Conservation (phyloP, 176 grass and related monocot genomes). For the Musa schizocarpa region DNA sequence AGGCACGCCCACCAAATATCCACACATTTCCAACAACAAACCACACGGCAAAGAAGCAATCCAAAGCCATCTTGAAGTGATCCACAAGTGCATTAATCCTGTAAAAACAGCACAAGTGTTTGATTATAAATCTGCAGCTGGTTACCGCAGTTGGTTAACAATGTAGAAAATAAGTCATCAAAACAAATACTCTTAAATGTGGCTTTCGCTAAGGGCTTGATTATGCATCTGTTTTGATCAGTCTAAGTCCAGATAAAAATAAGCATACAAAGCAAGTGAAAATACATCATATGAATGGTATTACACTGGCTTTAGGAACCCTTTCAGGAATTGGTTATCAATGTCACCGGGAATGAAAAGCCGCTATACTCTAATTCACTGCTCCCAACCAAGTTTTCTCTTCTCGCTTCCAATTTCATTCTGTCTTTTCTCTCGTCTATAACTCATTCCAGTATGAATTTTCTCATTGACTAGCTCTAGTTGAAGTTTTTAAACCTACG, state of each 20-base stretch:
- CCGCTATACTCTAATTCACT: background rate
- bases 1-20: slow-evolving; percentile 70
- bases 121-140: background rate
- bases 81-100: slow-evolving; percentile 74
- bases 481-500: background rate
- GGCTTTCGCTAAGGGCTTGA: background rate
- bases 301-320: no score
- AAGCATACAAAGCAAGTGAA: background rate
- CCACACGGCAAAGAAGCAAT: slow-evolving; percentile 95
- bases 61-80: slow-evolving; percentile 67
- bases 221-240: background rate
- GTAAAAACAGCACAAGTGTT: slow-evolving; percentile 9
- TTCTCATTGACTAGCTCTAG: no score
- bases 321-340: no score
- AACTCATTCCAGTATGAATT: no score
- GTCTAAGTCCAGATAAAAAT: background rate
- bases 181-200: background rate
- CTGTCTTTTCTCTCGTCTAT: no score
- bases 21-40: slow-evolving; percentile 96
- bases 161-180: no score
- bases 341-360: no score
- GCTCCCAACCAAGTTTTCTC: background rate
- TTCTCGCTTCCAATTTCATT: no score
- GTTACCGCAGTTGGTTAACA: background rate
- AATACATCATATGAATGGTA: background rate